phyloP scores from a whole-genome alignment of 2,329 filamentous ascomycete genomes.

The Raffaelea ambrosiae region DNA sequence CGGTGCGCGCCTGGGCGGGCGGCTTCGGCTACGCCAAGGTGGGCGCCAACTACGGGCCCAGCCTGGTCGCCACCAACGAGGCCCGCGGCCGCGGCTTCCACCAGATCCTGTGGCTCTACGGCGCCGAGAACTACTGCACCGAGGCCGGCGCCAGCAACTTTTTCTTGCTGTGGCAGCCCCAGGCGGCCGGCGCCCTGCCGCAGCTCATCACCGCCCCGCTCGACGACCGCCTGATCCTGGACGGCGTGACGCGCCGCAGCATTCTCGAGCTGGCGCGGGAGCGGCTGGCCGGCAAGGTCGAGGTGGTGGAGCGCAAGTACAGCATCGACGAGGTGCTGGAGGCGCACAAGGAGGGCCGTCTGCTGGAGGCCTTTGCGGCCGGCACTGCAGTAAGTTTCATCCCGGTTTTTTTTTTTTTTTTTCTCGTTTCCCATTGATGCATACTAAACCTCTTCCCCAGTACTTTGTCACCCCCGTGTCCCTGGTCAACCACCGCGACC shows the following conservation, averaged over 20 bases:
- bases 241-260: slow-evolving; percentile 79
- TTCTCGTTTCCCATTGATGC: not conserved
- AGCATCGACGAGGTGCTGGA: slow-evolving; percentile 70
- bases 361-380: slow-evolving; percentile 78
- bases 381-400: slow-evolving; percentile 66
- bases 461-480: slow-evolving; percentile 65
- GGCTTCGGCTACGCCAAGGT: slow-evolving; percentile 90
- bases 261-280: slow-evolving; percentile 64
- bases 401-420: slow-evolving; percentile 1
- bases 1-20: slow-evolving; percentile 85
- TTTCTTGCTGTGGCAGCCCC: slow-evolving; percentile 70
- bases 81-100: slow-evolving; percentile 67
- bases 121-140: slow-evolving; percentile 67
- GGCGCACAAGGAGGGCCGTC: slow-evolving; percentile 63
- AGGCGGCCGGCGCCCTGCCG: slow-evolving; percentile 40
- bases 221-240: slow-evolving; percentile 74
- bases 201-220: slow-evolving; percentile 79
- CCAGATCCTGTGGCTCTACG: slow-evolving; percentile 93
- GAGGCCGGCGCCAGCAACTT: slow-evolving; percentile 92
- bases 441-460: slow-evolving; percentile 27
- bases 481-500: slow-evolving; percentile 57
- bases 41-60: slow-evolving; percentile 88
- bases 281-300: slow-evolving; percentile 49
- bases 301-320: slow-evolving; percentile 75
- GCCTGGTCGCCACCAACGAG: slow-evolving; percentile 67